Conservation (phyloP, 768 basidiomycete species). For the Clitopilus passeckerianus region DNA sequence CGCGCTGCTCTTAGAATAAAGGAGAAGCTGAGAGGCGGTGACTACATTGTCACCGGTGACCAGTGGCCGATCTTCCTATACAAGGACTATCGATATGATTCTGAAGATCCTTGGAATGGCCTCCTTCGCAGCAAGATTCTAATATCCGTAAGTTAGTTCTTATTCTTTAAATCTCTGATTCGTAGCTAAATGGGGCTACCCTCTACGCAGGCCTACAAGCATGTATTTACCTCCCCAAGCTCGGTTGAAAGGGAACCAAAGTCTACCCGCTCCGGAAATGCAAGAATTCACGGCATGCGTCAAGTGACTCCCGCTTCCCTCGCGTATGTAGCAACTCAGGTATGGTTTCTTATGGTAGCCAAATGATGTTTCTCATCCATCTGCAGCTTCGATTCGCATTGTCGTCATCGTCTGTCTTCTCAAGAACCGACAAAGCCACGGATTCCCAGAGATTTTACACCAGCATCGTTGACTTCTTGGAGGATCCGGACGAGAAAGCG, state of each 20-base stretch:
- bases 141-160: conserved; percentile 9
- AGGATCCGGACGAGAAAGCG: neutral
- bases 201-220: conserved; percentile 15
- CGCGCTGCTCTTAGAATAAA: conserved; percentile 3
- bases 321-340: conserved; percentile 9
- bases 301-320: neutral
- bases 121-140: conserved; percentile 15
- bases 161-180: no score
- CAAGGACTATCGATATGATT: conserved; percentile 10
- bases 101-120: conserved; percentile 21
- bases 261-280: neutral
- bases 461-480: neutral
- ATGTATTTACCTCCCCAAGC: conserved; percentile 25
- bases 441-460: neutral
- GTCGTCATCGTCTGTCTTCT: neutral
- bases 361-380: neutral
- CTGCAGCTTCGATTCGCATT: neutral
- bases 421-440: neutral
- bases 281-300: neutral
- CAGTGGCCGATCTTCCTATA: conserved; percentile 21
- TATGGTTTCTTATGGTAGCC: neutral
- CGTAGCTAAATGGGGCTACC: neutral
- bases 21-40: conserved; percentile 5
- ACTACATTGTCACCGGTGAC: conserved; percentile 15
- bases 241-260: conserved; percentile 18